These are phyloP conservation scores for Takashimella koratensis DNA, from an alignment of 1,284 basidiomycete species.

Conservation along the genomic window DNA sequence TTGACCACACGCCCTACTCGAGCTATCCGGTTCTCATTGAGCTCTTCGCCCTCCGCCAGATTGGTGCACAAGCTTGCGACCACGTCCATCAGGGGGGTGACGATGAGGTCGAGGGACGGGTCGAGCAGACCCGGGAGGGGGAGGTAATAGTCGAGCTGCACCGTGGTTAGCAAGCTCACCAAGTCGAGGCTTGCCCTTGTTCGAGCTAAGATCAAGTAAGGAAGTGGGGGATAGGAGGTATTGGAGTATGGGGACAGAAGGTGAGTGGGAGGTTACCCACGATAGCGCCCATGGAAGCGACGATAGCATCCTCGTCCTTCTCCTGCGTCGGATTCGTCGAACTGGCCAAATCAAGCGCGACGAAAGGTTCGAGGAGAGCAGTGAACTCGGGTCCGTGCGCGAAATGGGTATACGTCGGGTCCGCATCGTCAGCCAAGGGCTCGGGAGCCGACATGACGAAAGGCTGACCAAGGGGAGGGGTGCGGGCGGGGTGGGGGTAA, in stretches of 20 bases:
- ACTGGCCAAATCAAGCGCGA: conserved; percentile 53
- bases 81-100: conserved; percentile 69
- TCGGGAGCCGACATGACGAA: conserved; percentile 1
- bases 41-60: conserved; percentile 49
- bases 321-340: conserved; percentile 51
- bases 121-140: conserved; percentile 94
- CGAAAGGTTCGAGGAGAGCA: conserved; percentile 55
- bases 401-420: conserved; percentile 48
- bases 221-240: conserved; percentile 3
- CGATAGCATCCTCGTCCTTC: conserved; percentile 54
- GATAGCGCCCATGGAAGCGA: conserved; percentile 49
- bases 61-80: conserved; percentile 60
- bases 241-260: neutral
- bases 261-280: conserved; percentile 26
- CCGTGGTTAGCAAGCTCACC: neutral
- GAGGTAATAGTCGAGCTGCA: conserved; percentile 82
- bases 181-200: no score
- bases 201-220: conserved; percentile 2
- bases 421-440: conserved; percentile 36
- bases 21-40: conserved; percentile 50
- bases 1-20: conserved; percentile 69
- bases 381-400: conserved; percentile 56
- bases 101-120: conserved; percentile 81
- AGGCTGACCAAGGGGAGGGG: neutral
- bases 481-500: no score